Evolutionary conservation across 83 land plant genomes (phyloP).

Genomic region (Isoetes engelmannii): DNA sequence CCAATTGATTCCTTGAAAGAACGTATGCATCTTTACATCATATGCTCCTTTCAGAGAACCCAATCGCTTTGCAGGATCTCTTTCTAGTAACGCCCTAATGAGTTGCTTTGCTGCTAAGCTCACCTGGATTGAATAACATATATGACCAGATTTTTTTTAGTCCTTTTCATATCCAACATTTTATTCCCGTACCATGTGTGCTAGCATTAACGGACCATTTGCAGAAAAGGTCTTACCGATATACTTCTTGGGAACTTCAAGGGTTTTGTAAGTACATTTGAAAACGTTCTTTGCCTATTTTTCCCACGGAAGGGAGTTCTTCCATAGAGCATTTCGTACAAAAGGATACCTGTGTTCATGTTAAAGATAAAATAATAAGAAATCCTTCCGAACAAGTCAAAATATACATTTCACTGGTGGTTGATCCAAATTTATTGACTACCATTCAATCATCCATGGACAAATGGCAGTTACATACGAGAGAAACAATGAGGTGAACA

Average conservation of each 20-base stretch:
- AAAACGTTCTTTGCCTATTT: constrained; percentile 79
- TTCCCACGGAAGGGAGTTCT: constrained; percentile 88
- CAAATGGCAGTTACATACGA: neutral
- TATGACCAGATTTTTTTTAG: too few species aligned
- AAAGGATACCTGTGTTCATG: constrained; percentile 50
- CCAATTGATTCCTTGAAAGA: constrained; percentile 82
- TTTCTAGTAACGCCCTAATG: constrained; percentile 58
- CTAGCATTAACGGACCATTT: too few species aligned
- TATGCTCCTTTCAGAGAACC: constrained; percentile 71
- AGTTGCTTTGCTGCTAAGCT: constrained; percentile 77
- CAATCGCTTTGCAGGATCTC: constrained; percentile 64
- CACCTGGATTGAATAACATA: constrained; percentile 37
- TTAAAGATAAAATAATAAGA: neutral
- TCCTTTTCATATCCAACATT: too few species aligned
- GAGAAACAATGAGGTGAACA: neutral
- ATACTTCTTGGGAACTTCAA: constrained; percentile 67
- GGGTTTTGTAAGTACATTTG: constrained; percentile 75
- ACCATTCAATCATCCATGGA: neutral
- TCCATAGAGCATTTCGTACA: constrained; percentile 92
- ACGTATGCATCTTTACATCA: constrained; percentile 79
- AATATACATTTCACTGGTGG: neutral
- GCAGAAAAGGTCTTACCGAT: constrained; percentile 9
- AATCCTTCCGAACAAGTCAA: neutral
- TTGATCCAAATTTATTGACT: neutral
- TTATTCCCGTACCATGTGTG: too few species aligned